Conservation (phyloP, 495 filamentous ascomycete genomes). For the Rhizodiscina lignyota region DNA sequence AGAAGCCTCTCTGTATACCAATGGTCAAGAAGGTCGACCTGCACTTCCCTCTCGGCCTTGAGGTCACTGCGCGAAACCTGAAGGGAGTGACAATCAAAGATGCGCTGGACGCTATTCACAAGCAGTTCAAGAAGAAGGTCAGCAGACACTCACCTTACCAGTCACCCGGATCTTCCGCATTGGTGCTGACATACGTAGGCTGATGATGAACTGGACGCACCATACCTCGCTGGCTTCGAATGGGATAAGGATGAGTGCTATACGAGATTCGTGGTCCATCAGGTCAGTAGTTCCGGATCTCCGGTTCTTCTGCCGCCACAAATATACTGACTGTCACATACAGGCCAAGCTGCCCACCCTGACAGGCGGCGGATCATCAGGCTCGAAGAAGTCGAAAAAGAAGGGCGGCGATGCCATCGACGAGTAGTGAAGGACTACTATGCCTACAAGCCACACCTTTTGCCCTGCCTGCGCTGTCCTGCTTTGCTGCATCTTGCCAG, state of each 20-base stretch:
- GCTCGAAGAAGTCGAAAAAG: constrained; percentile 49
- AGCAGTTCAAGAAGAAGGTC: constrained; percentile 88
- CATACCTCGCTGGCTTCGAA: constrained; percentile 81
- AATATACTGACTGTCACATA: too few species aligned
- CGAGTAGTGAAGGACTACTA: constrained; percentile 13
- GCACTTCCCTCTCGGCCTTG: constrained; percentile 70
- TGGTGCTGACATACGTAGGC: constrained; percentile 31
- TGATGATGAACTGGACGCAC: constrained; percentile 71
- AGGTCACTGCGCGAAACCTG: constrained; percentile 74
- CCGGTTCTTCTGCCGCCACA: too few species aligned
- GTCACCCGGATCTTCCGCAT: too few species aligned
- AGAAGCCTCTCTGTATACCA: constrained; percentile 61
- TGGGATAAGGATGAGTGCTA: constrained; percentile 82
- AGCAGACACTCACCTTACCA: too few species aligned
- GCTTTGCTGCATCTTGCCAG: neutral
- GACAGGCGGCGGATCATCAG: too few species aligned
- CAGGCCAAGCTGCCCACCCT: too few species aligned
- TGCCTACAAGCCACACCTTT: neutral
- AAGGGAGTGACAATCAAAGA: constrained; percentile 94
- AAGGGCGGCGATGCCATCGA: constrained; percentile 25
- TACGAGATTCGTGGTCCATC: constrained; percentile 60
- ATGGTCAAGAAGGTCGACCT: constrained; percentile 88
- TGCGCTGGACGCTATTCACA: constrained; percentile 82
- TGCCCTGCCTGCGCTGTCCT: neutral
- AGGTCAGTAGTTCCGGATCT: too few species aligned